Conservation (phyloP, 1,284 basidiomycete genomes). For the Ustanciosporium gigantosporum region DNA sequence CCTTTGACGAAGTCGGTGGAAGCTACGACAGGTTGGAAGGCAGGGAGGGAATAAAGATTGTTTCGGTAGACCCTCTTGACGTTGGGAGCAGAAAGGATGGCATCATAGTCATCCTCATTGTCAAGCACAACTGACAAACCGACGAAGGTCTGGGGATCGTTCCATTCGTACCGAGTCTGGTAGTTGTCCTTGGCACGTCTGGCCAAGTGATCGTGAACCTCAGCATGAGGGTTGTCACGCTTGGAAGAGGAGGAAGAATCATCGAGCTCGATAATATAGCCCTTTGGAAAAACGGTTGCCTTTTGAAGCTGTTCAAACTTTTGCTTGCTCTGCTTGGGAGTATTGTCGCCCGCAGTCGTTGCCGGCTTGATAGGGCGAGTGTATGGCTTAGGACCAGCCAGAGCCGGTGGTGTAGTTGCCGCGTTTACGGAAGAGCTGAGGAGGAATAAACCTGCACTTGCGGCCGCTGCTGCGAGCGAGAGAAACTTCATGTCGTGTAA, state of each 20-base stretch:
- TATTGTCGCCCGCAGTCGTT: constrained; percentile 11
- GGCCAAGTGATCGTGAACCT: constrained; percentile 32
- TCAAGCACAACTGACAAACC: constrained; percentile 42
- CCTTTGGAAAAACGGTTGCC: constrained; percentile 17
- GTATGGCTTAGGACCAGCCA: constrained; percentile 22
- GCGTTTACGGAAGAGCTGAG: constrained; percentile 12
- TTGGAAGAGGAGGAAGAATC: constrained; percentile 9
- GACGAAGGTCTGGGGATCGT: constrained; percentile 37
- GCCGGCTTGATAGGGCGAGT: constrained; percentile 6
- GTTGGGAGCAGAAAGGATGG: constrained; percentile 27
- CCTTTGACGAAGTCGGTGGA: constrained; percentile 34
- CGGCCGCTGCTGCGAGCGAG: constrained; percentile 27
- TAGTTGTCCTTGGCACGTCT: constrained; percentile 29
- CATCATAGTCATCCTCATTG: constrained; percentile 33
- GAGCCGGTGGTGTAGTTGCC: constrained; percentile 4
- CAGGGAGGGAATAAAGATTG: constrained; percentile 28
- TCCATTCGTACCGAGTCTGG: constrained; percentile 38
- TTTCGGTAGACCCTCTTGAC: constrained; percentile 36
- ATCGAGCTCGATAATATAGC: constrained; percentile 40
- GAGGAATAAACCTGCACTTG: constrained; percentile 23
- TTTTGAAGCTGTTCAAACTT: constrained; percentile 28
- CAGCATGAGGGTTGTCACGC: constrained; percentile 29
- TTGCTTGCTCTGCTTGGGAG: constrained; percentile 15
- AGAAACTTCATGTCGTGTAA: constrained; percentile 34
- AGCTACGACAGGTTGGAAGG: constrained; percentile 31